Base-by-base conservation (phyloP, 1,139 yeast species). In the Nakaseomyces nivariensis region DNA sequence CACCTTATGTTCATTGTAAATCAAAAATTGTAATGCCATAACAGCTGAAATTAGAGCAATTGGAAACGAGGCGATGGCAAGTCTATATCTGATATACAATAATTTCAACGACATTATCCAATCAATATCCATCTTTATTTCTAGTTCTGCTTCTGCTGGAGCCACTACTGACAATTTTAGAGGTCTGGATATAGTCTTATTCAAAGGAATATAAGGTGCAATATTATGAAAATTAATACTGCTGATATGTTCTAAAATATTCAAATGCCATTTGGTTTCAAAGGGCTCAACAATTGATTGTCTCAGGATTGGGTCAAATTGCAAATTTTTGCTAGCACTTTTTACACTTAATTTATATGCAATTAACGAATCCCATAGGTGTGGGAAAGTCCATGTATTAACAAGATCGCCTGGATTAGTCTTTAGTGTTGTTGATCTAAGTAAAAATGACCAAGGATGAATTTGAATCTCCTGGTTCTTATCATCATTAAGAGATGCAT, bases 261-360 rank as follows among this genome's bases (percentile, higher is more conserved):
- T 72, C 5, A 82, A 66, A 58, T 81, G 84, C 86, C 92, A 87
- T 65, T 87, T 88, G 0, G 86, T 76, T 63, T 89, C 96, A 57
- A 70, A 75, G 3, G 86, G 86, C 41, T 79, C 81, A n/a, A 73
- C 70, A 3, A 79, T 71, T 68, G 77, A 76, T 64, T 88, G 96
- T 49, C 88, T 74, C 3, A 85, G 65, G 37, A 87, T 72, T 0
- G 95, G 84, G n/a, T 76, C 67, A 57, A 82, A 81, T 3, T 53
- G 51, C 11, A 52, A 50, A 2, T 46, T 46, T 1, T 31, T 43
- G 10, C 46, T 17, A 4, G 45, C 22, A 2, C 44, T 25, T 25
- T 43, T 47, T n/a, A 53, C 51, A 7, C 34, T 49, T 38, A 52
- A 49, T 37, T 43, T 56, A 48, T 63, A 63, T 0, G 68, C 58